A percentile compares a stretch with the other conserved stretches of the same genome.
Conservation (phyloP, 2,329 filamentous ascomycete genomes). For the Aspergillus fructus region DNA sequence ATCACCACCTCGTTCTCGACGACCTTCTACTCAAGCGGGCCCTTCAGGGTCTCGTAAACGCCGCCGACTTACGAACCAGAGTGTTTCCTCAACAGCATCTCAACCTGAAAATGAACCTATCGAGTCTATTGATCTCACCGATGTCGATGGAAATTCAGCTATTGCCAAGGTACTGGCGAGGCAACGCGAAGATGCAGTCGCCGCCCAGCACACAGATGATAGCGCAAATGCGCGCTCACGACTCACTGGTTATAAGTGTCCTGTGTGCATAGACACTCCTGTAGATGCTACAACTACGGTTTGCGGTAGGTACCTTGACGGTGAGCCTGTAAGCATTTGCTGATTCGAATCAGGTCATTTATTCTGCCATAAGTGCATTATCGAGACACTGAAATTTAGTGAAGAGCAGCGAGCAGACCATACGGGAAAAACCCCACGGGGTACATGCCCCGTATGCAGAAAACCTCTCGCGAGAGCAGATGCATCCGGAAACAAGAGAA, state of each 20-base stretch:
- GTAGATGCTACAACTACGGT: conserved; percentile 60
- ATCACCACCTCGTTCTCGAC: neutral
- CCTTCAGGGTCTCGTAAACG: conserved; percentile 18
- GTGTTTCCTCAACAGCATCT: neutral
- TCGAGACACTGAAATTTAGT: conserved; percentile 58
- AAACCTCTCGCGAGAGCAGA: conserved; percentile 41
- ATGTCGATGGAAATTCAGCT: conserved; percentile 40
- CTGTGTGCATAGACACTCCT: conserved; percentile 63
- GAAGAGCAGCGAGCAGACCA: conserved; percentile 48
- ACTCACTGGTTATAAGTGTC: conserved; percentile 55
- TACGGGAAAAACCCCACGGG: conserved; percentile 31
- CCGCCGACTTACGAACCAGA: conserved; percentile 10
- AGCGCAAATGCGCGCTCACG: conserved; percentile 33
- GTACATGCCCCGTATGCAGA: conserved; percentile 47
- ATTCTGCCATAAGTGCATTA: conserved; percentile 64
- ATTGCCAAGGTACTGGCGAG: conserved; percentile 51
- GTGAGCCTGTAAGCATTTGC: neutral
- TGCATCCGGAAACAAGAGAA: conserved; percentile 32
- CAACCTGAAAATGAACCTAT: conserved; percentile 25
- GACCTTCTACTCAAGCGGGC: neutral
- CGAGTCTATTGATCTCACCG: conserved; percentile 53
- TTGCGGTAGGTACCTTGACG: conserved; percentile 51
- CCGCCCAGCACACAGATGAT: conserved; percentile 40
- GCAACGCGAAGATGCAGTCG: conserved; percentile 53
- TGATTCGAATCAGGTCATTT: conserved; percentile 52